Evolutionary conservation across 192 early-diverging fungal genomes (phyloP).

Genomic region (Gonapodya sp.): DNA sequence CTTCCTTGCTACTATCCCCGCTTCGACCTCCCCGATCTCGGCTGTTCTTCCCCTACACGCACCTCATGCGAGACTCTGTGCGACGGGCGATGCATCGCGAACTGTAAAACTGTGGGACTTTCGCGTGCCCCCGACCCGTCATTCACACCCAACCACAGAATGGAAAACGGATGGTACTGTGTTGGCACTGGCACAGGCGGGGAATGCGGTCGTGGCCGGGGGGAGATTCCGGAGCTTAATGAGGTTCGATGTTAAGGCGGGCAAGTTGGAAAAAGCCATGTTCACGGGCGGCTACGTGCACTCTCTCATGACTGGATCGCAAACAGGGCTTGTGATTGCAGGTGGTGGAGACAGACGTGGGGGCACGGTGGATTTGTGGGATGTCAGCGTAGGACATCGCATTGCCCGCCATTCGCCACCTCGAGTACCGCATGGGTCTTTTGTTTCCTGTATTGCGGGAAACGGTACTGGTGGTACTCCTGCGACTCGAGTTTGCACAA

Average conservation of each 20-base stretch:
- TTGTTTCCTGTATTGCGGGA: neutral
- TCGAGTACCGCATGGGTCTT: neutral
- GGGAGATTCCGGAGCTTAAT: neutral
- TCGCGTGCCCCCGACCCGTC: neutral
- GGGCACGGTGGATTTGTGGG: neutral
- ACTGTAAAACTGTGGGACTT: neutral
- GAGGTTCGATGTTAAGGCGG: neutral
- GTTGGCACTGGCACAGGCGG: neutral
- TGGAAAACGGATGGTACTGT: neutral
- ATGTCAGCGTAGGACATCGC: neutral
- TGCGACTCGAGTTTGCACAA: neutral
- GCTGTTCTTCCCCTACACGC: neutral
- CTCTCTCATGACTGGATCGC: neutral
- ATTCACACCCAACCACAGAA: neutral
- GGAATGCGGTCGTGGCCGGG: neutral
- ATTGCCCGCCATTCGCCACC: neutral
- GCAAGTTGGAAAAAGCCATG: neutral
- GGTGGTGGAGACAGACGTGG: neutral
- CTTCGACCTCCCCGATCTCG: neutral
- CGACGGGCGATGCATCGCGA: neutral
- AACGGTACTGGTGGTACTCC: no score
- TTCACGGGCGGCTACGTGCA: neutral
- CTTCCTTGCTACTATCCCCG: neutral
- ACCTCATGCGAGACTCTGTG: neutral
- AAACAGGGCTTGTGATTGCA: neutral